A percentile compares a stretch with the other conserved stretches of the same genome.
Evolutionary conservation across 305 asterid genomes (phyloP).

Genomic region (Solanum hybrid): DNA sequence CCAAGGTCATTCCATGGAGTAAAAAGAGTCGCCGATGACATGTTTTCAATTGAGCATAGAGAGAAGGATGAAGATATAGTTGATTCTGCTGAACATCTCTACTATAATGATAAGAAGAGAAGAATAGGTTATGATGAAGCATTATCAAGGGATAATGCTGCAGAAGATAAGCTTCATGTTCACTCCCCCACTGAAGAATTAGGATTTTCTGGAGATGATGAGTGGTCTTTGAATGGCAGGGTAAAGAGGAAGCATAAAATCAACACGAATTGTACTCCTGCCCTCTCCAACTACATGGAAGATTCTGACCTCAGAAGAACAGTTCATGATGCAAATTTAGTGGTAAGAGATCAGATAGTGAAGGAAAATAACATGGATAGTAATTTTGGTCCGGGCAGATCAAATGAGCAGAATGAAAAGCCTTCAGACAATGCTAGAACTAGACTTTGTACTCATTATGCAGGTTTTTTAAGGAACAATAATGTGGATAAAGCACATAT

Average conservation of each 20-base stretch:
- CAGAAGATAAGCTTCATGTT: constrained; percentile 18
- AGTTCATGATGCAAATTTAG: constrained; percentile 12
- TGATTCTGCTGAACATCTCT: constrained; percentile 13
- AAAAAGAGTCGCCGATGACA: constrained; percentile 14
- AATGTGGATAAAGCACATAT: constrained; percentile 15
- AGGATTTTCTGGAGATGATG: not conserved
- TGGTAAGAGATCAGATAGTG: constrained; percentile 17
- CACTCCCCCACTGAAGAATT: not conserved
- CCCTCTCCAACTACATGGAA: constrained; percentile 7
- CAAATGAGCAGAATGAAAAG: constrained; percentile 19
- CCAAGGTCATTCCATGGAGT: constrained; percentile 18
- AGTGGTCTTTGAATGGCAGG: not conserved
- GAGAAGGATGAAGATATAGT: constrained; percentile 17
- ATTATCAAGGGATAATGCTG: constrained; percentile 14
- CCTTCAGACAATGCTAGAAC: constrained; percentile 11
- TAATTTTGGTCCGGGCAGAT: constrained; percentile 19
- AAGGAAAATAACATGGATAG: constrained; percentile 17
- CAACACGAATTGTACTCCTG: not conserved
- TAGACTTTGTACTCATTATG: constrained; percentile 19
- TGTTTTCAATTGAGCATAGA: constrained; percentile 16
- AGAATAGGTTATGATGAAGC: constrained; percentile 24
- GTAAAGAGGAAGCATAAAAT: not conserved
- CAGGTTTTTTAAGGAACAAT: constrained; percentile 20
- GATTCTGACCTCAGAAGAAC: constrained; percentile 22
- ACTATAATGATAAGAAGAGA: constrained; percentile 21